phyloP scores from a whole-genome alignment of 768 basidiomycete genomes.

The Gloeopeniophorella convolvens region DNA sequence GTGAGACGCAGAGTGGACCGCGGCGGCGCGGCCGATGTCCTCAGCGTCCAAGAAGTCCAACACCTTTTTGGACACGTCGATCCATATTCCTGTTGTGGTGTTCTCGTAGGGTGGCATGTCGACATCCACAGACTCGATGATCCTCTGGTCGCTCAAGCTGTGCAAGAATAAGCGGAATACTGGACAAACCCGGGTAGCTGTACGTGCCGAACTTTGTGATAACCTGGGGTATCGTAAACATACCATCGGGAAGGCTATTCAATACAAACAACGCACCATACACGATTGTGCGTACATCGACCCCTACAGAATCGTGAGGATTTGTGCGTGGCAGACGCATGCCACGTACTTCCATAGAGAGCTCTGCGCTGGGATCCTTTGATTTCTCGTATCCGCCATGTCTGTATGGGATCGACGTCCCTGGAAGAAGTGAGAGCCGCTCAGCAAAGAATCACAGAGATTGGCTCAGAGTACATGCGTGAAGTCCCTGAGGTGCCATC shows the following conservation, averaged over 20 bases:
- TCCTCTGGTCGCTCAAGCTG: conserved; percentile 42
- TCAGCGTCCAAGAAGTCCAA: conserved; percentile 49
- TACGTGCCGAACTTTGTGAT: conserved; percentile 66
- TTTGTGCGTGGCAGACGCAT: not conserved
- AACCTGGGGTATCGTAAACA: conserved; percentile 40
- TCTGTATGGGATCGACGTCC: conserved; percentile 71
- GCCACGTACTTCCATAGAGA: conserved; percentile 64
- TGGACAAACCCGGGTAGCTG: not conserved
- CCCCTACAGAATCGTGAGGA: conserved; percentile 34
- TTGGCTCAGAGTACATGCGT: conserved; percentile 43
- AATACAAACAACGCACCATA: conserved; percentile 47
- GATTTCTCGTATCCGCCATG: conserved; percentile 65
- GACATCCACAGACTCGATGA: conserved; percentile 73
- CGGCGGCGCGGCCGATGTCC: conserved; percentile 62
- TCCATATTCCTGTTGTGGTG: conserved; percentile 70
- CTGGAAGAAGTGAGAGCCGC: not conserved
- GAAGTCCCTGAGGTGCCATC: conserved; percentile 48
- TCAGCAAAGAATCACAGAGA: not conserved
- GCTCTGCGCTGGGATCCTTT: conserved; percentile 46
- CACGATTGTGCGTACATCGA: conserved; percentile 61
- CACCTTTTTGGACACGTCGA: conserved; percentile 57
- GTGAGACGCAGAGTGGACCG: conserved; percentile 82
- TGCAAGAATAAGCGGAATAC: not conserved
- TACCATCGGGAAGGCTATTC: not conserved
- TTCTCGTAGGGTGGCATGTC: conserved; percentile 74